phyloP scores from a whole-genome alignment of 2,329 filamentous ascomycete genomes.

The Moelleriella libera region DNA sequence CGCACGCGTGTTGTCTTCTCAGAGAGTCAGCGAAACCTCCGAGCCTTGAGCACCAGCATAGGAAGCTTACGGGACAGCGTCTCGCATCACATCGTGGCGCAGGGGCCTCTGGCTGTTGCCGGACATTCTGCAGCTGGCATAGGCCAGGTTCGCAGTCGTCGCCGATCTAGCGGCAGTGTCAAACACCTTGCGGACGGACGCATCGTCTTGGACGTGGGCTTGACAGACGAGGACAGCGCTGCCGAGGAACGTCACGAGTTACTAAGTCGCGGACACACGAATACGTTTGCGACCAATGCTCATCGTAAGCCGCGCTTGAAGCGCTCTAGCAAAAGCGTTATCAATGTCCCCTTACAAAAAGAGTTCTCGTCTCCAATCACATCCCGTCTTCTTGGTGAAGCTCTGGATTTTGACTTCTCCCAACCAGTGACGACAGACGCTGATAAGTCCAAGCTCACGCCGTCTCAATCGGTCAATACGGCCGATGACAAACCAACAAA shows the following conservation, averaged over 20 bases:
- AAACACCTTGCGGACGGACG: conserved; percentile 22
- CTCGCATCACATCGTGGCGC: not conserved
- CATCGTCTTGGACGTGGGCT: conserved; percentile 20
- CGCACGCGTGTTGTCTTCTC: conserved; percentile 57
- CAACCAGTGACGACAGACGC: not conserved
- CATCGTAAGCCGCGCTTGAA: conserved; percentile 27
- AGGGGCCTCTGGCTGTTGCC: not conserved
- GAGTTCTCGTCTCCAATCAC: conserved; percentile 4
- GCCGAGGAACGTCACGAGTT: conserved; percentile 30
- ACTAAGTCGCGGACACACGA: conserved; percentile 13
- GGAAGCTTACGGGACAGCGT: conserved; percentile 13
- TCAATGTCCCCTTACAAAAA: conserved; percentile 15
- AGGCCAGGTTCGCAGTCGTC: conserved; percentile 23
- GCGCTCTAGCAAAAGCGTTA: conserved; percentile 23
- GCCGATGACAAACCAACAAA: not conserved
- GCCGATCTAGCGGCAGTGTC: conserved; percentile 36
- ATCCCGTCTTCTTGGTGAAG: conserved; percentile 5
- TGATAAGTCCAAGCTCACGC: not conserved
- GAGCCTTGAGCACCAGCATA: conserved; percentile 24
- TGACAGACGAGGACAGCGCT: conserved; percentile 30
- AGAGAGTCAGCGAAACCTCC: conserved; percentile 46
- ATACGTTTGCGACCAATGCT: conserved; percentile 10
- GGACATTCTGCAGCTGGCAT: conserved; percentile 4
- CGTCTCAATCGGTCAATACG: not conserved
- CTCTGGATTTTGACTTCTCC: conserved; percentile 20